phyloP scores from a whole-genome alignment of 257 asterid genomes.

The Solanum bukasovii region DNA sequence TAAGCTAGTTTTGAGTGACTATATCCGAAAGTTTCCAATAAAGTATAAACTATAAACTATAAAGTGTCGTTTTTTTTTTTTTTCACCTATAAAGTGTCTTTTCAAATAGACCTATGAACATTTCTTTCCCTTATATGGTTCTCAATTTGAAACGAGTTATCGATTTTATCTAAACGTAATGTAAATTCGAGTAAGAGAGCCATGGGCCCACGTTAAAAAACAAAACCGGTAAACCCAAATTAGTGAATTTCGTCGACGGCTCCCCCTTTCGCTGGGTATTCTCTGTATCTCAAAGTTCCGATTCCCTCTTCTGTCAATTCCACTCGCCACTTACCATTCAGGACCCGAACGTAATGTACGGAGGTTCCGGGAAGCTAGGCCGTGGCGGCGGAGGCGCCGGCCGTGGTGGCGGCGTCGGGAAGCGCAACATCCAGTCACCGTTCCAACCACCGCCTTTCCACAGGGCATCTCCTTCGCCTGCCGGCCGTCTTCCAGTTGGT shows the following conservation, averaged over 20 bases:
- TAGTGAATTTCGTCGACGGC: neutral
- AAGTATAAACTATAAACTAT: no score
- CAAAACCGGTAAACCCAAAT: neutral
- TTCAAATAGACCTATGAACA: neutral
- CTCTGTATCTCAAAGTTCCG: neutral
- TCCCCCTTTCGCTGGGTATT: neutral
- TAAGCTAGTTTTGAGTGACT: no score
- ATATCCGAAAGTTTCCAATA: no score
- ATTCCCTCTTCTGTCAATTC: neutral
- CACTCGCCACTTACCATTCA: neutral
- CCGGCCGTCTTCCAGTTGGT: constrained; percentile 49
- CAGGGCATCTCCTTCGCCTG: constrained; percentile 39
- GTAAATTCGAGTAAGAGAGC: neutral
- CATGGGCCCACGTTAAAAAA: neutral
- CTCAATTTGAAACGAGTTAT: neutral
- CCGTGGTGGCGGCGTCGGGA: constrained; percentile 42
- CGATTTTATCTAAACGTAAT: neutral
- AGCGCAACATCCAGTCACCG: constrained; percentile 36
- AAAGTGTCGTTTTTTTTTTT: neutral
- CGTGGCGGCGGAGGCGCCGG: constrained; percentile 71
- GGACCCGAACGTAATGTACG: constrained; percentile 41
- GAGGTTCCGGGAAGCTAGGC: constrained; percentile 64
- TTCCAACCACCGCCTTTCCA: constrained; percentile 50
- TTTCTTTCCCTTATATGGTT: neutral
- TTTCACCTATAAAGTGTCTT: neutral